Evolutionary conservation across 345 rosid genomes (phyloP).

Genomic region (Geranium rotundifolium): DNA sequence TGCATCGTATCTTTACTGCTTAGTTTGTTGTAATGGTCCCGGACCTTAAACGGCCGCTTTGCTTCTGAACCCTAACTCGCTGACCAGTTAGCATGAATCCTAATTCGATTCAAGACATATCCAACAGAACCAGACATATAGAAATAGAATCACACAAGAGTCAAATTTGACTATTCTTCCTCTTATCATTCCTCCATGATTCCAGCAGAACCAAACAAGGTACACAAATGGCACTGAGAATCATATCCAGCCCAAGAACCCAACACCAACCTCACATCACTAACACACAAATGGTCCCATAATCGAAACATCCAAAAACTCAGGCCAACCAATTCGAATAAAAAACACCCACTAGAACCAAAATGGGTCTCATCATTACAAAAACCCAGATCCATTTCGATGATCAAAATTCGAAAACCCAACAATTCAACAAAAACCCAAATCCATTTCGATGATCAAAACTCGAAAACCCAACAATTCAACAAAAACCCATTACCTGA

Average conservation of each 20-base stretch:
- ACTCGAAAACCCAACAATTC: too few relatives aligned
- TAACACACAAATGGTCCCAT: neutral
- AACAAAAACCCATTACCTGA: conserved; percentile 26
- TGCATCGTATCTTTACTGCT: too few relatives aligned
- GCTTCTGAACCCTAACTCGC: too few relatives aligned
- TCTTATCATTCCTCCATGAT: too few relatives aligned
- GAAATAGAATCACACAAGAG: too few relatives aligned
- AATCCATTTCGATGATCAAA: neutral
- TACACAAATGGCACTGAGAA: neutral
- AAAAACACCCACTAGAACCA: neutral
- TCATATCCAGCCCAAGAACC: neutral
- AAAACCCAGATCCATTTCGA: neutral
- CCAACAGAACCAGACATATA: too few relatives aligned
- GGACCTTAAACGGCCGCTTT: too few relatives aligned
- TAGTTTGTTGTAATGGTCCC: too few relatives aligned
- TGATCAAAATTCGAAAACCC: neutral
- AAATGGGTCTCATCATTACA: neutral
- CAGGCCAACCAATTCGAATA: neutral
- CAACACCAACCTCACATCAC: neutral
- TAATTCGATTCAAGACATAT: too few relatives aligned
- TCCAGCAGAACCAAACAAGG: neutral
- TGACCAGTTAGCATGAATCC: too few relatives aligned
- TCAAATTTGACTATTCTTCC: too few relatives aligned
- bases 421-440: neutral
- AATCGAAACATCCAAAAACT: neutral